Percentiles rank a stretch among this genome's conserved stretches.
Evolutionary conservation across 352 stramenopile species (phyloP).

Genomic region (Phytophthora fragariaefolia): DNA sequence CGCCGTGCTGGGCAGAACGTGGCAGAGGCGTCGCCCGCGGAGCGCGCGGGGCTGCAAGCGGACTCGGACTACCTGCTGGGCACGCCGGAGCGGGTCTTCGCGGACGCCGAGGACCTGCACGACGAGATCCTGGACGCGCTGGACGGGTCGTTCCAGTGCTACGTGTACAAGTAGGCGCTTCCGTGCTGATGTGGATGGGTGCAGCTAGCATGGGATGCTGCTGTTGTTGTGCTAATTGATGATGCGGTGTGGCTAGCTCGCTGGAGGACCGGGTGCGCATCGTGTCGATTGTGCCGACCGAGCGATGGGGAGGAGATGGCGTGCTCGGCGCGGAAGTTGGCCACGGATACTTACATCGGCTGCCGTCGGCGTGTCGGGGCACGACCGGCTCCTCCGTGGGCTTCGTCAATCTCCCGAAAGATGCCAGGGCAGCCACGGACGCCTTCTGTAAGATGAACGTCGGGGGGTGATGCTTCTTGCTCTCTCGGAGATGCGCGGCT

Average conservation of each 20-base stretch:
- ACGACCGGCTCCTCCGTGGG: conserved; percentile 76
- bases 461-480: conserved; percentile 13
- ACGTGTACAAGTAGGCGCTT: conserved; percentile 96
- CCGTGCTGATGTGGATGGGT: no score
- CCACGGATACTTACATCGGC: conserved; percentile 95
- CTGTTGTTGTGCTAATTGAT: background rate
- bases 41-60: conserved; percentile 88
- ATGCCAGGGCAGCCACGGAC: conserved; percentile 80
- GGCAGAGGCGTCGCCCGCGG: conserved; percentile 87
- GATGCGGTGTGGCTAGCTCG: conserved; percentile 44
- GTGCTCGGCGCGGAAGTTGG: conserved; percentile 95
- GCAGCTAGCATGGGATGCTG: background rate
- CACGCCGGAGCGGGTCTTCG: conserved; percentile 91
- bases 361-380: conserved; percentile 76
- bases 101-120: conserved; percentile 86
- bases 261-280: conserved; percentile 94
- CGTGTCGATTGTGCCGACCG: conserved; percentile 83
- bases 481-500: background rate
- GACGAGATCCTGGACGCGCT: conserved; percentile 91
- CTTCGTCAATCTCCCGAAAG: conserved; percentile 78
- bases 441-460: conserved; percentile 61
- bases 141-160: conserved; percentile 95
- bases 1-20: conserved; percentile 64
- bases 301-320: conserved; percentile 91
- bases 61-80: conserved; percentile 96